Base-by-base conservation (phyloP, 306 rosid species). In the Castanea crenata region DNA sequence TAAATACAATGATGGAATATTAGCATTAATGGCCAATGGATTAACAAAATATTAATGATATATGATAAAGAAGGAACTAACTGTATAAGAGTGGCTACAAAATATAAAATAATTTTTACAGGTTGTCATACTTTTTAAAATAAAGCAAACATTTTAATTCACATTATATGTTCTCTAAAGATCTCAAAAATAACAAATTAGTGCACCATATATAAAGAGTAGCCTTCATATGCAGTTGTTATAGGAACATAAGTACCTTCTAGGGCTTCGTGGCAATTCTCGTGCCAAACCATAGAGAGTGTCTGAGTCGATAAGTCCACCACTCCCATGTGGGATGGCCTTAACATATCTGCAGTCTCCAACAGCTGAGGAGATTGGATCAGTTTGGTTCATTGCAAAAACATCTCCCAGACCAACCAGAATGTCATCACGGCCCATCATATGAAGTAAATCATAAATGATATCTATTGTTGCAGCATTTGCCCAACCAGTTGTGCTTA, bases 391-490 rank as follows among this genome's bases (percentile, higher is more conserved):
- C 81, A 75, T 77, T 20, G 97, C 91, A 83, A 85, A 93, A 9
- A 87, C 52, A 1, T 93, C 96, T 70, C 99, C 98, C 0, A 87
- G 80, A 75, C 99, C 99, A 38, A 95, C 91, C 20, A 84, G 88
- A 61, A 95, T 88, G 86, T 95, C 99, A 2, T 93, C 99, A 44
- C 97, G 91, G 11, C 99, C 97, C 98, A 95, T 95, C 99, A 91
- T 95, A 87, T 95, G 99, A 55, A 95, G 85, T 69, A 95, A 27
- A 67, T 93, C 98, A 79, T 93, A 93, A 3, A 93, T 34, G 11
- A 93, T 78, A 80, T 95, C 97, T 79, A 91, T 91, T 74, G 97
- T 95, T 76, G 97, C 99, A 32, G 88, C 97, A 83, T 91, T 90
- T 75, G 96, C 96, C 99, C 99, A 95, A 34, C 99, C 98, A 1